Conservation (phyloP, 768 basidiomycete genomes). For the Rhodotorula kratochvilovae region DNA sequence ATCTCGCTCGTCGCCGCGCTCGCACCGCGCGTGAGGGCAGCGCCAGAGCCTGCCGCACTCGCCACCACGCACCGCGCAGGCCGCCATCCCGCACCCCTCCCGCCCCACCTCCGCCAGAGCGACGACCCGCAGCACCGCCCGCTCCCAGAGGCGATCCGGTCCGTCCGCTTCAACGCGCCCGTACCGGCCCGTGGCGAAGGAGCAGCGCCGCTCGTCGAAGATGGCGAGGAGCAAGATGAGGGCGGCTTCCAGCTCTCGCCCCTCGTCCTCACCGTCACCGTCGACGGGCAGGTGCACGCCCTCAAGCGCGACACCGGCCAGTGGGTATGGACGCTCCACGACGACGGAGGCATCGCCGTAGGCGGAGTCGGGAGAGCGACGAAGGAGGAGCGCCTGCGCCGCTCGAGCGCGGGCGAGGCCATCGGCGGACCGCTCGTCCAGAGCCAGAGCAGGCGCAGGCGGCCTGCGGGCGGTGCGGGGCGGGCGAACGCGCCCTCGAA, state of each 20-base stretch:
- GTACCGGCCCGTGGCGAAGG: not conserved
- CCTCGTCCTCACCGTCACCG: conserved; percentile 86
- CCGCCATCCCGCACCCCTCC: conserved; percentile 1
- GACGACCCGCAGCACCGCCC: not conserved
- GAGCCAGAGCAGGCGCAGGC: conserved; percentile 41
- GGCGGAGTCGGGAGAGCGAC: conserved; percentile 21
- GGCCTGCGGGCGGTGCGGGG: conserved; percentile 37
- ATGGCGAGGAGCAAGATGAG: not conserved
- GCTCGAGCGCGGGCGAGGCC: conserved; percentile 31
- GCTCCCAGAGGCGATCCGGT: conserved; percentile 14
- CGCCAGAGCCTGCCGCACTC: conserved; percentile 13
- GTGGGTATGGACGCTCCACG: conserved; percentile 80
- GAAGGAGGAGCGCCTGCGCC: conserved; percentile 37
- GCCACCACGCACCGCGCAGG: not conserved
- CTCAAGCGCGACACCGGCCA: conserved; percentile 79
- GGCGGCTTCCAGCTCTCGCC: conserved; percentile 57
- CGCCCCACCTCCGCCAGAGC: conserved; percentile 12
- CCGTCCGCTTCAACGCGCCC: conserved; percentile 30
- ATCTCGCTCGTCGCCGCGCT: conserved; percentile 8
- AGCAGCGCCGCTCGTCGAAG: not conserved
- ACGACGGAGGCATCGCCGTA: conserved; percentile 44
- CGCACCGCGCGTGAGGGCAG: not conserved
- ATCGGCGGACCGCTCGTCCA: conserved; percentile 35
- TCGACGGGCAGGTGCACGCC: conserved; percentile 93
- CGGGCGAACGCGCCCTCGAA: conserved; percentile 45